A percentile compares a stretch with the other conserved stretches of the same genome.
Conservation (phyloP, 495 filamentous ascomycete genomes). For the Talaromyces nanjingensis region DNA sequence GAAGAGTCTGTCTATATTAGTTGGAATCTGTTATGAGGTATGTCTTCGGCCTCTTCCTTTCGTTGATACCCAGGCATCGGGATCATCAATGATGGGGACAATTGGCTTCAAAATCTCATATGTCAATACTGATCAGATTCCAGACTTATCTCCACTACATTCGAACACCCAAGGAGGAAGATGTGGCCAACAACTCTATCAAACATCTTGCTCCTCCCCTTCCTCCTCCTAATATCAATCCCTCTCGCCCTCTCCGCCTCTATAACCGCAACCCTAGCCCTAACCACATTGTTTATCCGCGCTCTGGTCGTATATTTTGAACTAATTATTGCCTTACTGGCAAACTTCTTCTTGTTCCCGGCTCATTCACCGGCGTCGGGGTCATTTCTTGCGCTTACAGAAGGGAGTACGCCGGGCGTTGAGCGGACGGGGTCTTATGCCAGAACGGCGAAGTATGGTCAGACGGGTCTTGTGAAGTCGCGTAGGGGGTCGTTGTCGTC, state of each 20-base stretch:
- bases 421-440: slow-evolving; percentile 24
- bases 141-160: neutral
- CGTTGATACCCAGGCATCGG: neutral
- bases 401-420: slow-evolving; percentile 23
- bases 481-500: neutral
- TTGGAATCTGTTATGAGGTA: neutral
- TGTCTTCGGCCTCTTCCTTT: neutral
- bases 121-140: neutral
- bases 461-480: neutral
- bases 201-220: slow-evolving; percentile 51
- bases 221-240: slow-evolving; percentile 58
- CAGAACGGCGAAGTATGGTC: neutral
- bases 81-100: neutral
- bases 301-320: slow-evolving; percentile 64
- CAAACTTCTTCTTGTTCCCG: slow-evolving; percentile 47
- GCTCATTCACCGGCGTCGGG: slow-evolving; percentile 22
- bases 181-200: slow-evolving; percentile 42
- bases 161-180: neutral
- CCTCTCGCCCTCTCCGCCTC: slow-evolving; percentile 63
- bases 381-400: slow-evolving; percentile 25
- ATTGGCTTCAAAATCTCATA: neutral
- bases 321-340: slow-evolving; percentile 51
- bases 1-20: neutral
- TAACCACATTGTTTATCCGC: slow-evolving; percentile 57
- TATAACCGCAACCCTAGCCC: slow-evolving; percentile 60